A percentile compares a stretch with the other conserved stretches of the same genome.
These are phyloP conservation scores for Allomyces macrogynus DNA, from an alignment of 192 early-diverging fungal genomes.

Conservation along the genomic window DNA sequence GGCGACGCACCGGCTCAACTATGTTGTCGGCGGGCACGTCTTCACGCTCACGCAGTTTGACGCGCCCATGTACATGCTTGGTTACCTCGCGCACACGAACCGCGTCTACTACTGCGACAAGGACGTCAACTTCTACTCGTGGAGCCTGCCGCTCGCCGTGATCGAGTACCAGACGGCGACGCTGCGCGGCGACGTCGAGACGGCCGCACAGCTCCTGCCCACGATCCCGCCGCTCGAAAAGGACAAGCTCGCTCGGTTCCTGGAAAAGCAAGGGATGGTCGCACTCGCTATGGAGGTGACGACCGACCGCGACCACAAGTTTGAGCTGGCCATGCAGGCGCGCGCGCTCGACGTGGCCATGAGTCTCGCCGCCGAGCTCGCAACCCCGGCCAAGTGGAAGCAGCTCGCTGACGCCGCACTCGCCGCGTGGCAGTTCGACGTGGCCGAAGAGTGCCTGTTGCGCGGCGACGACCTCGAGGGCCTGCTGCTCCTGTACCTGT, in stretches of 20 bases:
- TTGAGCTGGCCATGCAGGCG: constrained; percentile 82
- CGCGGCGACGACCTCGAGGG: constrained; percentile 80
- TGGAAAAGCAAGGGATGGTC: constrained; percentile 80
- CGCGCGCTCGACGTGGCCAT: constrained; percentile 62
- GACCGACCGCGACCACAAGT: constrained; percentile 82
- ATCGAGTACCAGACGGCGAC: constrained; percentile 98
- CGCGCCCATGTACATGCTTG: constrained; percentile 70
- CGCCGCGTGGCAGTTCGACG: constrained; percentile 62
- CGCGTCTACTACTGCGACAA: constrained; percentile 86
- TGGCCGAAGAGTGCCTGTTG: constrained; percentile 77
- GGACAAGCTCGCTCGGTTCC: constrained; percentile 80
- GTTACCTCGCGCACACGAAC: constrained; percentile 84
- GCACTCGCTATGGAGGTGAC: constrained; percentile 88
- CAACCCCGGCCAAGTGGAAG: constrained; percentile 88
- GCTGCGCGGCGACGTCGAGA: constrained; percentile 74
- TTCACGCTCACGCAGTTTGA: constrained; percentile 96
- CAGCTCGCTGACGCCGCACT: constrained; percentile 76
- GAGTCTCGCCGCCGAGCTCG: constrained; percentile 60
- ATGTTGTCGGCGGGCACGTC: constrained; percentile 82
- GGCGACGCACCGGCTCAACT: constrained; percentile 73
- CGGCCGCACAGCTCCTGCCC: constrained; percentile 63
- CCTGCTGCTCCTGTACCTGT: constrained; percentile 73
- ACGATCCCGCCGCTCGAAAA: constrained; percentile 71
- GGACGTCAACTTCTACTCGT: constrained; percentile 76
- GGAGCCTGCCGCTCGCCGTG: constrained; percentile 71